Percentiles rank a stretch among this genome's conserved stretches.
These are phyloP conservation scores for Cordyceps tenuipes DNA, from an alignment of 2,329 filamentous ascomycete species.

Conservation along the genomic window DNA sequence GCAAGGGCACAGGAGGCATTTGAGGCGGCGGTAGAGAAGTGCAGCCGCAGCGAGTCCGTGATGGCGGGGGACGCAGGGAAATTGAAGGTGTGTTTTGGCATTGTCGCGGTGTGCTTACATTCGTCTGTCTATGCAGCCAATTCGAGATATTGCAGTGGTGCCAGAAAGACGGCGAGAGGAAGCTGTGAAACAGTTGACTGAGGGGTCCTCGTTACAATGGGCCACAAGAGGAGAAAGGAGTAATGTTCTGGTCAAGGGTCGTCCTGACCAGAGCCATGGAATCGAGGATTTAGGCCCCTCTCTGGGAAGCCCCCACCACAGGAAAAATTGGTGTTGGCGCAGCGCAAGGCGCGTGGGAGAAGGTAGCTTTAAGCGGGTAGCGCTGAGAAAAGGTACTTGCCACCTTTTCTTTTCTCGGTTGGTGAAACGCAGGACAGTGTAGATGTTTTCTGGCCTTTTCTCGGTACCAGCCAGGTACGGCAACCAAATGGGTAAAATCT, in stretches of 20 bases:
- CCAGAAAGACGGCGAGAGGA: neutral
- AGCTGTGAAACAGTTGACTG: neutral
- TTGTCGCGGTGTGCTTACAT: conserved; percentile 5
- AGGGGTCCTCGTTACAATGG: neutral
- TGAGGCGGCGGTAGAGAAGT: neutral
- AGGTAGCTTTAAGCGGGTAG: neutral
- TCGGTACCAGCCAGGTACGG: neutral
- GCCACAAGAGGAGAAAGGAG: neutral
- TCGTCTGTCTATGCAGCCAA: neutral
- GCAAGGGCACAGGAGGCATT: neutral
- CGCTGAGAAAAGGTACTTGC: neutral
- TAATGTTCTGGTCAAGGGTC: conserved; percentile 1
- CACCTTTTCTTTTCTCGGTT: neutral
- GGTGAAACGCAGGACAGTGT: neutral
- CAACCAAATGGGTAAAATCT: neutral
- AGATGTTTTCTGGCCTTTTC: neutral
- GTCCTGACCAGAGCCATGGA: neutral
- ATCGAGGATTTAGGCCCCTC: conserved; percentile 10
- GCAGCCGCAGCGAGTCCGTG: neutral
- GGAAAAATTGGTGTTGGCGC: conserved; percentile 10
- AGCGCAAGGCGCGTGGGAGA: neutral
- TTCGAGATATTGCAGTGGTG: neutral
- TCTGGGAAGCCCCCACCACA: conserved; percentile 7
- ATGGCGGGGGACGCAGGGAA: conserved; percentile 1
- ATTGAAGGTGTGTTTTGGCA: neutral